phyloP scores from a whole-genome alignment of 2,329 filamentous ascomycete species.

The Fusarium phyllophilum region DNA sequence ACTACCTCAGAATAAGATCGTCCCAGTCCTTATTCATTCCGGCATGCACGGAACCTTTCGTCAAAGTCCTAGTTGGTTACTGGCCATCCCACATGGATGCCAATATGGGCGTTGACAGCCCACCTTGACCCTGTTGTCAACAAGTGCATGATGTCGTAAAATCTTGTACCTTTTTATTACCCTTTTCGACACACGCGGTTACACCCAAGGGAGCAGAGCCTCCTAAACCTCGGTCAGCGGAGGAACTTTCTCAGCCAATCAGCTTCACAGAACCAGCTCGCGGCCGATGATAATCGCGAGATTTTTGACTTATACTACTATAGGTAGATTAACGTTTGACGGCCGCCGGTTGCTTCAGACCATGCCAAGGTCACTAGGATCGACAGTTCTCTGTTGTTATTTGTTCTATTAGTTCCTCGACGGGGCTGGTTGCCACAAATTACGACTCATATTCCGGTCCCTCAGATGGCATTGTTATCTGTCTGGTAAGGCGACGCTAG shows the following conservation, averaged over 20 bases:
- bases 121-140: not conserved
- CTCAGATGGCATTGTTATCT: not conserved
- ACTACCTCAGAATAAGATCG: not conserved
- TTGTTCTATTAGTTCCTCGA: constrained; percentile 16
- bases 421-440: not conserved
- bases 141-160: not conserved
- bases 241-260: constrained; percentile 49
- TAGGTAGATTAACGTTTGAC: not conserved
- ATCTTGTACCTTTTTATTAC: constrained; percentile 6
- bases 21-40: not conserved
- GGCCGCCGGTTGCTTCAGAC: not conserved
- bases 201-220: constrained; percentile 8
- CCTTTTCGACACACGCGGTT: not conserved
- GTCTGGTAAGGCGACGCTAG: not conserved
- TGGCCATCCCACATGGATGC: not conserved
- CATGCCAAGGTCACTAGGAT: not conserved
- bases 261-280: not conserved
- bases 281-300: not conserved
- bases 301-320: not conserved
- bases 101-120: not conserved
- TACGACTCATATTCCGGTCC: not conserved
- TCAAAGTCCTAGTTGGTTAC: not conserved
- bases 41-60: constrained; percentile 32
- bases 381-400: constrained; percentile 2
- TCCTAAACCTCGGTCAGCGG: not conserved